These are phyloP conservation scores for Eutrema salsugineum DNA, from an alignment of 441 rosid species.

Conservation along the genomic window DNA sequence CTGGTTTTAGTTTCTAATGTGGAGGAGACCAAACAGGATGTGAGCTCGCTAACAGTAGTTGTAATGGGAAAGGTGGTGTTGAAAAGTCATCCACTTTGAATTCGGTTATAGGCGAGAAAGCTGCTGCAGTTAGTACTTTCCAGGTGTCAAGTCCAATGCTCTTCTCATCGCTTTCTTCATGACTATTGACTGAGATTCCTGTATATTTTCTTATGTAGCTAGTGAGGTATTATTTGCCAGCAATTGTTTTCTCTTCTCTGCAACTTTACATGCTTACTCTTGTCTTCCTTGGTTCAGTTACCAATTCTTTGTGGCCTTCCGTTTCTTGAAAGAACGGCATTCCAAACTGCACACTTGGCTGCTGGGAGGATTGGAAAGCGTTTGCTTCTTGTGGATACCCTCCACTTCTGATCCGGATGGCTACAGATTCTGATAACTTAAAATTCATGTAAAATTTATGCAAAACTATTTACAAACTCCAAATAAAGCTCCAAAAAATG, in stretches of 20 bases:
- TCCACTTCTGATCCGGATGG: slow-evolving; percentile 96
- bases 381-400: slow-evolving; percentile 80
- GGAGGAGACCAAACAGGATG: slow-evolving; percentile 27
- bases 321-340: slow-evolving; percentile 81
- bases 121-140: slow-evolving; percentile 51
- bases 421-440: slow-evolving; percentile 58
- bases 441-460: slow-evolving; percentile 83
- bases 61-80: slow-evolving; percentile 60
- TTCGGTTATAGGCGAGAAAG: slow-evolving; percentile 48
- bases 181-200: neutral
- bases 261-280: slow-evolving; percentile 1
- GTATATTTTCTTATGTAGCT: slow-evolving; percentile 31
- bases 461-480: too few species aligned
- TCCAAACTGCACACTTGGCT: slow-evolving; percentile 78
- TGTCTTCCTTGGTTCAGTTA: slow-evolving; percentile 43
- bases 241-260: neutral
- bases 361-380: slow-evolving; percentile 92
- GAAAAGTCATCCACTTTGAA: slow-evolving; percentile 59
- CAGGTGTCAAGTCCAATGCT: slow-evolving; percentile 36
- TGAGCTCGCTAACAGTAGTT: slow-evolving; percentile 43
- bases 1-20: slow-evolving; percentile 11
- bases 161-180: neutral
- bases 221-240: slow-evolving; percentile 54
- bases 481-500: too few species aligned
- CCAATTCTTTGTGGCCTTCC: slow-evolving; percentile 90